A percentile compares a stretch with the other conserved stretches of the same genome.
Conservation (phyloP, 768 basidiomycete species). For the Multifurca ochricompacta region DNA sequence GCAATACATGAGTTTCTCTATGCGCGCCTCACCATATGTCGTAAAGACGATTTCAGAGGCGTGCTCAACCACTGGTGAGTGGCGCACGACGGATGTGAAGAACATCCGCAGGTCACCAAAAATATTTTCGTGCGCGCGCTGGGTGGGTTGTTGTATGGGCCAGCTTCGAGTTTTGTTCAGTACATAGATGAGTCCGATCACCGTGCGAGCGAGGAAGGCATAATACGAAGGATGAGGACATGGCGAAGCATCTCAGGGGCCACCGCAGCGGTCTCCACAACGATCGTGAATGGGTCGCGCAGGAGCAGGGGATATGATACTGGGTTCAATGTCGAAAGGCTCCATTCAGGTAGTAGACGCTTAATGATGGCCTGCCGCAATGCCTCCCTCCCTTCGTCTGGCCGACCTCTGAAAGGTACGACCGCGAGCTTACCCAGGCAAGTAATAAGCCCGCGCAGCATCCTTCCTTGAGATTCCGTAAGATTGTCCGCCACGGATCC, state of each 20-base stretch:
- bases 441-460: constrained; percentile 69
- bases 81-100: constrained; percentile 85
- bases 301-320: constrained; percentile 81
- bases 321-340: constrained; percentile 71
- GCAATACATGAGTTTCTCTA: constrained; percentile 79
- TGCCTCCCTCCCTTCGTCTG: constrained; percentile 69
- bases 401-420: constrained; percentile 59
- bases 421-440: constrained; percentile 59
- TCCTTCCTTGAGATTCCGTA: constrained; percentile 66
- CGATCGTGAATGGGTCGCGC: constrained; percentile 82
- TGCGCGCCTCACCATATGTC: constrained; percentile 72
- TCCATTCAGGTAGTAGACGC: constrained; percentile 87
- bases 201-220: constrained; percentile 77
- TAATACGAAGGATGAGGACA: constrained; percentile 88
- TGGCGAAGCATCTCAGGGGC: constrained; percentile 86
- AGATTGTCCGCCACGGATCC: constrained; percentile 63
- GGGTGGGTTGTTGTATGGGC: constrained; percentile 34
- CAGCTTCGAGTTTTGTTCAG: constrained; percentile 62
- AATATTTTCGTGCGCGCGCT: constrained; percentile 55
- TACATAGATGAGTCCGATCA: constrained; percentile 78
- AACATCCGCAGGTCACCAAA: constrained; percentile 86
- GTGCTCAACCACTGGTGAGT: constrained; percentile 82
- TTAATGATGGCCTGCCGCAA: constrained; percentile 84
- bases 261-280: constrained; percentile 86
- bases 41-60: constrained; percentile 74